A percentile compares a stretch with the other conserved stretches of the same genome.
Conservation (phyloP, 208 protist species). For the Blastocrithidia nonstop region DNA sequence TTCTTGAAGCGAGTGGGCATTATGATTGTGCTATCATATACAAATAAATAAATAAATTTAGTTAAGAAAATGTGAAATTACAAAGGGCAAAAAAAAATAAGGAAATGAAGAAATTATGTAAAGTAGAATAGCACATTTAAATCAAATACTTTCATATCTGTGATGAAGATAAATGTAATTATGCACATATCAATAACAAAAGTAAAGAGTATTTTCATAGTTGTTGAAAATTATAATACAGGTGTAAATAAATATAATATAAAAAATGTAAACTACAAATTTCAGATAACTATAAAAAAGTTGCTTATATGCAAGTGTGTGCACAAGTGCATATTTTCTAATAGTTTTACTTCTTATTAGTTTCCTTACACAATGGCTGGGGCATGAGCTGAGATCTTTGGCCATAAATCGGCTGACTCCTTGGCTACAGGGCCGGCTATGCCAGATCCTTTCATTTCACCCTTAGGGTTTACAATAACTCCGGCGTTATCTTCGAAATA, state of each 20-base stretch:
- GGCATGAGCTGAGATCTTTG: conserved; percentile 94
- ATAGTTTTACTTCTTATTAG: background rate
- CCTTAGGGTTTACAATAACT: conserved; percentile 99
- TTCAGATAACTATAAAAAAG: background rate
- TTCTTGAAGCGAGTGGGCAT: conserved; percentile 89
- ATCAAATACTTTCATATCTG: background rate
- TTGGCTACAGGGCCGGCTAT: conserved; percentile 99
- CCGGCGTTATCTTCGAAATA: conserved; percentile 99
- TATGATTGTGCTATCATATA: conserved; percentile 97
- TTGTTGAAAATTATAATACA: background rate
- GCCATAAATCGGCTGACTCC: conserved; percentile 99
- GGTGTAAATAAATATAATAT: no score
- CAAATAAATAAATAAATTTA: conserved; percentile 28
- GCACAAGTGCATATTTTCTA: background rate
- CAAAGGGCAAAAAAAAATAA: background rate
- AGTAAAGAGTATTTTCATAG: background rate
- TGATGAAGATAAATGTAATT: background rate
- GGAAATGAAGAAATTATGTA: no score
- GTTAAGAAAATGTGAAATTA: conserved; percentile 1
- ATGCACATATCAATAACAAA: background rate
- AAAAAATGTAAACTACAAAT: no score
- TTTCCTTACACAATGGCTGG: conserved; percentile 91
- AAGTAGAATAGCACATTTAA: background rate
- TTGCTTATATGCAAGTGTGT: background rate
- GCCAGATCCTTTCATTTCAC: conserved; percentile 99